Conservation (phyloP, 2,329 filamentous ascomycete species). For the Fonsecaea pedrosoi region DNA sequence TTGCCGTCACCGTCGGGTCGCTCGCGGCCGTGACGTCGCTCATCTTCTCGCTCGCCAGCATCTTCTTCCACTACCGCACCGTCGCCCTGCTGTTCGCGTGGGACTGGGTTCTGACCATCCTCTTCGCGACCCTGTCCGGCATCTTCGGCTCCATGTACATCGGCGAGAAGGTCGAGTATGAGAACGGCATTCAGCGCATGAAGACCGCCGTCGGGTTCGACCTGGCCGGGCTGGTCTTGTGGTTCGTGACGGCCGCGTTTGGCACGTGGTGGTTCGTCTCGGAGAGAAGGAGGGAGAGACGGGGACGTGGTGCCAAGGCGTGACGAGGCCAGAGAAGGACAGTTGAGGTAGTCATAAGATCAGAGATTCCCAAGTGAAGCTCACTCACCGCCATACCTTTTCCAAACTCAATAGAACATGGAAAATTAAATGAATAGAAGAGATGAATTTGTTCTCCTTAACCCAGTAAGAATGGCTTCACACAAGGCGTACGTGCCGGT, state of each 20-base stretch:
- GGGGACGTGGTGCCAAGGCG: background rate
- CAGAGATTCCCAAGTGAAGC: too few species aligned
- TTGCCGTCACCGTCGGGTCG: constrained; percentile 72
- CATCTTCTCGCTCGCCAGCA: constrained; percentile 69
- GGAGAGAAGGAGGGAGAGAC: background rate
- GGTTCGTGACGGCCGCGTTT: constrained; percentile 68
- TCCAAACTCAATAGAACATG: too few species aligned
- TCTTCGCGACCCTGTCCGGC: constrained; percentile 84
- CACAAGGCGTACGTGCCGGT: too few species aligned
- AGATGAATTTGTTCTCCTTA: too few species aligned
- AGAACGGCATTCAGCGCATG: constrained; percentile 73
- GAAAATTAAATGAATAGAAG: too few species aligned
- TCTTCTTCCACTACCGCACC: constrained; percentile 49
- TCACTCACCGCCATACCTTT: too few species aligned
- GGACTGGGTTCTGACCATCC: constrained; percentile 74
- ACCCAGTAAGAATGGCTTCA: too few species aligned
- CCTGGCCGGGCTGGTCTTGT: constrained; percentile 74
- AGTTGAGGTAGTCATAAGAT: too few species aligned
- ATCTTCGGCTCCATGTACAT: constrained; percentile 85
- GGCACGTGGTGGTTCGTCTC: constrained; percentile 23
- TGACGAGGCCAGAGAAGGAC: background rate
- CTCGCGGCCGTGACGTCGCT: constrained; percentile 70
- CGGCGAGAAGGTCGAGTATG: constrained; percentile 67
- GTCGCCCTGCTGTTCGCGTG: constrained; percentile 62
- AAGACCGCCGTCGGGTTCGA: constrained; percentile 87